Conservation (phyloP, 1,139 yeast species). For the Yamadazyma buinensis region DNA sequence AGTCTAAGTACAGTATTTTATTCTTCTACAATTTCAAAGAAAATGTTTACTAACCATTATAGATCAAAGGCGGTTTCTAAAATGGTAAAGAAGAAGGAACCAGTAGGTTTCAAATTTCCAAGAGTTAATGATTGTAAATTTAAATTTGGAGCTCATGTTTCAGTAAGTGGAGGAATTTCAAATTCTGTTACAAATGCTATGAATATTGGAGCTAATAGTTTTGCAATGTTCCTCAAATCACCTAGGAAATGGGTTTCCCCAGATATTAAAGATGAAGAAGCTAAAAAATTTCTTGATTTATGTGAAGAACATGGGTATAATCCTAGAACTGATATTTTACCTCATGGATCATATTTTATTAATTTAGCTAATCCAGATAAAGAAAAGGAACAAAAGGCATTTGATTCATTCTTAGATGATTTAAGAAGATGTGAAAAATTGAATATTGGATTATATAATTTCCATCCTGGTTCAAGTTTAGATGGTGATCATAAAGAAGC, state of each 20-base stretch:
- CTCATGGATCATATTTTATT: conserved; percentile 93
- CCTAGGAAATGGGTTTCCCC: conserved; percentile 93
- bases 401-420: conserved; percentile 81
- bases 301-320: conserved; percentile 66
- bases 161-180: conserved; percentile 68
- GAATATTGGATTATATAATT: conserved; percentile 81
- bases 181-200: conserved; percentile 74
- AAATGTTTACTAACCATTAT: neutral
- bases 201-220: conserved; percentile 76
- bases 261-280: conserved; percentile 63
- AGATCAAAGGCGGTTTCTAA: conserved; percentile 8
- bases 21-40: neutral
- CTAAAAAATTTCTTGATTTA: conserved; percentile 54
- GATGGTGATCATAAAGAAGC: conserved; percentile 68
- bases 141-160: conserved; percentile 83
- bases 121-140: conserved; percentile 20
- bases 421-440: conserved; percentile 79
- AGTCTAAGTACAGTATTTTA: no score
- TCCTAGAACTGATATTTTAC: conserved; percentile 74
- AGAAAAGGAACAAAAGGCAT: conserved; percentile 74
- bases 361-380: conserved; percentile 88
- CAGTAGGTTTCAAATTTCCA: conserved; percentile 18
- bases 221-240: conserved; percentile 86
- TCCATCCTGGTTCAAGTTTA: conserved; percentile 92
- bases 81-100: conserved; percentile 5